Evolutionary conservation across 257 asterid species (phyloP), one percentile per base, ranked within the genome.

Genomic region (Leonotis leonurus): DNA sequence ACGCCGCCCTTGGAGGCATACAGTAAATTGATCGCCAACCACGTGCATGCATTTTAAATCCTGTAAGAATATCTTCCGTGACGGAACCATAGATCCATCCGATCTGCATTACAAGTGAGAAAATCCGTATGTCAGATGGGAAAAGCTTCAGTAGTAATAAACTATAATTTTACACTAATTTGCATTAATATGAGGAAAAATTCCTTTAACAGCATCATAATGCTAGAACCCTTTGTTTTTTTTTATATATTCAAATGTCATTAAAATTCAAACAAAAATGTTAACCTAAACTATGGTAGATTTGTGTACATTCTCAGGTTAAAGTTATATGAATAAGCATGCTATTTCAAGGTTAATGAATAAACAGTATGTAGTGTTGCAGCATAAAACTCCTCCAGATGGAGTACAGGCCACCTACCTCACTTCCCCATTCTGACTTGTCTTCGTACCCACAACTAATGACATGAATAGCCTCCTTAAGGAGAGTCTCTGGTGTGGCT

Each of bases 391-490:
- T 62, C 12, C 14, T 62, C 12, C 58, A 32, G 36, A 66, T 62
- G 53, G 40, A 54, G 65, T 22, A 53, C 37, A 54, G 67, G 25
- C 17, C 60, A 55, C 58, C 48, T 71, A 91, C 96, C 94, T 91
- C 98, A 63, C 74, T 73, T 72, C 98, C 98, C 98, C 98, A 91
- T 68, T 91, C 98, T 59, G 96, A n/a, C 78, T 91, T 91, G 65
- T 91, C 98, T 75, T 91, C 98, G n/a, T 86, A 91, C n/a, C 98
- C 98, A 84, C 98, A 91, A 73, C 98, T 91, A 66, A 91, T 91
- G 46, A 91, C 98, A 75, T 91, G 98, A 77, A 88, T 91, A 73
- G 98, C 98, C 79, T 91, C 98, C 82, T 91, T 91, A 45, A 88
- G 81, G 72, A 88, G 98, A 55, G 81, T 88, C 60, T 88, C 98